Evolutionary conservation across 1,139 yeast genomes (phyloP), one percentile per base, ranked within the genome.

Genomic region (Debaryomyces sp.): DNA sequence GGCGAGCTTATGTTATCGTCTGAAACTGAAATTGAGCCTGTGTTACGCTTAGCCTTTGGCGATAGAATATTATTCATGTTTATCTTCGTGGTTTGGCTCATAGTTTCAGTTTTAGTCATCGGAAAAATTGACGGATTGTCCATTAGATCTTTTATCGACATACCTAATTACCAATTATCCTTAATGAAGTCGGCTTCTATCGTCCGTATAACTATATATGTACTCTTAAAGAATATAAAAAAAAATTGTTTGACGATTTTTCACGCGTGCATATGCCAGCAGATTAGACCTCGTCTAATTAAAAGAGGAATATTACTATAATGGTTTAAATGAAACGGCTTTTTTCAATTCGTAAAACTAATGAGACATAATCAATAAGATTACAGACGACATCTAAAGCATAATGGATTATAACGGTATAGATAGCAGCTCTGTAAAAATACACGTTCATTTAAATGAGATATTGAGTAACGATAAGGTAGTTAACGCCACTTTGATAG

Each of bases 221-320:
- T 35, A 10, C 21, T 18, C 12, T 13, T 12, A 22, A 35, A 12
- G 9, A 34, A 35, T 21, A n/a, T 18, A 22, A 21, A 35, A 34
- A n/a, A 32, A 35, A 35, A 35, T 17, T 17, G 26, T 12, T 35
- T 36, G 30, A 26, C 41, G 30, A 37, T 24, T 41, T 41, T 41
- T 30, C 37, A 29, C 43, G 43, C 43, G 43, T 41, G 43, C 24
- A 39, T 39, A 17, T 26, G 10, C 13, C 38, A 35, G 30, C n/a
- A 24, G 10, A 24, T 22, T 37, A 13, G 21, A 23, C 7, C 21
- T 13, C 41, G 21, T 23, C 24, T 37, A 37, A 22, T 23, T 30
- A 13, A 37, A 27, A 27, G 30, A 30, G 15, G 35, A 32, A 41
- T 18, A 30, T 5, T 29, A 13, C 22, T 12, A 41, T 35, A 41